phyloP scores from a whole-genome alignment of 768 basidiomycete genomes.

The Amanita thiersii region DNA sequence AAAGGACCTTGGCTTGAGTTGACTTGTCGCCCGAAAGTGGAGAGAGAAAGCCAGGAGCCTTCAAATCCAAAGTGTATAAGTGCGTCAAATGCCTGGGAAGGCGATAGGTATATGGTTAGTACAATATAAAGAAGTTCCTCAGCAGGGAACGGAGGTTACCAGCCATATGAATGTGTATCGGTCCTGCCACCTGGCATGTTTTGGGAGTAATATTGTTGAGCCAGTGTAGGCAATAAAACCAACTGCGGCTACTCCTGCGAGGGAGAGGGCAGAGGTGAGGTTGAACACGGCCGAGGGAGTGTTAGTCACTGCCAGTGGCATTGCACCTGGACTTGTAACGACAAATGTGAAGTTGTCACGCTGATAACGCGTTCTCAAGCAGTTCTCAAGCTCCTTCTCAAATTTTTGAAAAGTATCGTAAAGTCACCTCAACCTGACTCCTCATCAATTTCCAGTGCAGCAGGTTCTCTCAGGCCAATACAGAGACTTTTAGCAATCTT shows the following conservation, averaged over 20 bases:
- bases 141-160: conserved; percentile 32
- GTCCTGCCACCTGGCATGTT: conserved; percentile 56
- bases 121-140: neutral
- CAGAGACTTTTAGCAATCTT: no score
- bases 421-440: no score
- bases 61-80: conserved; percentile 75
- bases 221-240: conserved; percentile 44
- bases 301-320: no score
- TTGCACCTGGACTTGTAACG: no score
- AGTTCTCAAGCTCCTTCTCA: no score
- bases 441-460: no score
- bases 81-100: conserved; percentile 62
- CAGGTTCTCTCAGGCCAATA: no score
- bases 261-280: conserved; percentile 52
- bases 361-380: no score
- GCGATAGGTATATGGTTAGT: no score
- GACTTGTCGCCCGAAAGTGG: conserved; percentile 65
- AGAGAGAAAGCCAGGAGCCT: conserved; percentile 74
- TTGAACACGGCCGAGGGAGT: conserved; percentile 35
- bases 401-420: no score
- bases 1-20: conserved; percentile 61
- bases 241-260: conserved; percentile 48
- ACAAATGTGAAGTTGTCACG: no score
- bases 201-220: conserved; percentile 51
- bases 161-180: conserved; percentile 73